phyloP scores from a whole-genome alignment of 495 filamentous ascomycete species.

The Penicillium angulare region DNA sequence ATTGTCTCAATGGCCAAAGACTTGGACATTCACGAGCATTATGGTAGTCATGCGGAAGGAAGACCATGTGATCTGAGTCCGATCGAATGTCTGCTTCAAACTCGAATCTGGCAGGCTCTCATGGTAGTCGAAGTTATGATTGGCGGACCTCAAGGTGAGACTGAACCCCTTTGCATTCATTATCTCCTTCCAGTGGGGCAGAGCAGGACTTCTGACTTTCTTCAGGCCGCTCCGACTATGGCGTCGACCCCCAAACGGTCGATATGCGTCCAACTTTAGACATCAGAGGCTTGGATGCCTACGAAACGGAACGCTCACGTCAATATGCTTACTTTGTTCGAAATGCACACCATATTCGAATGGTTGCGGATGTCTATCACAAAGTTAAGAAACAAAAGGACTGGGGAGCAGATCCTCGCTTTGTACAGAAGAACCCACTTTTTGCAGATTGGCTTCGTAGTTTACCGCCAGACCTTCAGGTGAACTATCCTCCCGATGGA shows the following conservation, averaged over 20 bases:
- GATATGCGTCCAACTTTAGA: conserved; percentile 68
- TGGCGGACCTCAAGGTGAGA: conserved; percentile 85
- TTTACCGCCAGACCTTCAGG: conserved; percentile 74
- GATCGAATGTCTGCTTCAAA: conserved; percentile 79
- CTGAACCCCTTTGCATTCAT: neutral
- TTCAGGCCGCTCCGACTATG: conserved; percentile 77
- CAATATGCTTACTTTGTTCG: conserved; percentile 80
- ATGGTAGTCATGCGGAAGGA: conserved; percentile 69
- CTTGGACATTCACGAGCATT: conserved; percentile 86
- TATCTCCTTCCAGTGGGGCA: conserved; percentile 4
- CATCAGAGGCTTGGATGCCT: conserved; percentile 66
- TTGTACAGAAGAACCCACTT: conserved; percentile 71
- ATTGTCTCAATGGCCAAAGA: conserved; percentile 93
- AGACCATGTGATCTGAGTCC: conserved; percentile 63
- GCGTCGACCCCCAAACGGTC: conserved; percentile 71
- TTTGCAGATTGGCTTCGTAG: conserved; percentile 73
- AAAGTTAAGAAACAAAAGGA: conserved; percentile 81
- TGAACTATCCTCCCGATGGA: conserved; percentile 75
- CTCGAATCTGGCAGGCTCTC: conserved; percentile 86
- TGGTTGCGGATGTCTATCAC: conserved; percentile 71
- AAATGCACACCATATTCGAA: conserved; percentile 74
- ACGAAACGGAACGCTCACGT: conserved; percentile 73
- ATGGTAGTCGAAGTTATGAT: conserved; percentile 91
- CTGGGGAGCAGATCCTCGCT: conserved; percentile 85
- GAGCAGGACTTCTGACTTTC: conserved; percentile 15